phyloP scores from a whole-genome alignment of 164 flowering plant genomes.

The Magnolia changhungtana region DNA sequence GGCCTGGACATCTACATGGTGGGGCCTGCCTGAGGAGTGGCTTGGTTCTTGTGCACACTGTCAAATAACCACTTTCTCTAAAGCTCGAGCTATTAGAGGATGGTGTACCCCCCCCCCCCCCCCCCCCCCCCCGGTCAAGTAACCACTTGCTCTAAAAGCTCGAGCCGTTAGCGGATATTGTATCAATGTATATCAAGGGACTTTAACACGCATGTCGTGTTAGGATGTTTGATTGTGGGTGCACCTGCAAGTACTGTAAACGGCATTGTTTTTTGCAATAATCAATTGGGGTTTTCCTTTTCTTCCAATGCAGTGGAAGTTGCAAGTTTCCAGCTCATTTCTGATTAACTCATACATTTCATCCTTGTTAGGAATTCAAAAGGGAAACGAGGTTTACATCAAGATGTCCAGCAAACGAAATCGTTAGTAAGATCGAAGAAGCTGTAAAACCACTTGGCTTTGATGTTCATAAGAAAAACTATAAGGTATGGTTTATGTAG shows the following conservation, averaged over 20 bases:
- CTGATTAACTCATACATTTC: background rate
- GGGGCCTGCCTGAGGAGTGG: background rate
- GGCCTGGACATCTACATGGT: background rate
- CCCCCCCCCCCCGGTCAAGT: too few relatives aligned
- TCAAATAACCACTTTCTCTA: too few relatives aligned
- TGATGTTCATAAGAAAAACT: slow-evolving; percentile 93
- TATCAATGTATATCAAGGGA: too few relatives aligned
- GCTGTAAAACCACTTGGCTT: slow-evolving; percentile 98
- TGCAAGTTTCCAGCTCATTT: background rate
- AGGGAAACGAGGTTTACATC: slow-evolving; percentile 97
- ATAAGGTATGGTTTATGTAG: slow-evolving; percentile 50
- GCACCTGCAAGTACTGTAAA: background rate
- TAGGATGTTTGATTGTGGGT: too few relatives aligned
- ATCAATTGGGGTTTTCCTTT: background rate
- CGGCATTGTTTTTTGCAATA: background rate
- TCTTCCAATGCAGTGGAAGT: background rate
- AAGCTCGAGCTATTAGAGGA: too few relatives aligned
- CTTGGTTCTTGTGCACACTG: background rate
- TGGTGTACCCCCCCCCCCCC: too few relatives aligned
- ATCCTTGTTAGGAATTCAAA: slow-evolving; percentile 57
- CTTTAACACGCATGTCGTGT: too few relatives aligned
- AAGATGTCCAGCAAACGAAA: slow-evolving; percentile 76
- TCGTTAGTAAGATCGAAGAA: slow-evolving; percentile 80
- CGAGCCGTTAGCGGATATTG: too few relatives aligned
- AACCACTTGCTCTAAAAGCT: too few relatives aligned